Evolutionary conservation across 345 rosid species (phyloP).

Genomic region (Populus ilicifolia): DNA sequence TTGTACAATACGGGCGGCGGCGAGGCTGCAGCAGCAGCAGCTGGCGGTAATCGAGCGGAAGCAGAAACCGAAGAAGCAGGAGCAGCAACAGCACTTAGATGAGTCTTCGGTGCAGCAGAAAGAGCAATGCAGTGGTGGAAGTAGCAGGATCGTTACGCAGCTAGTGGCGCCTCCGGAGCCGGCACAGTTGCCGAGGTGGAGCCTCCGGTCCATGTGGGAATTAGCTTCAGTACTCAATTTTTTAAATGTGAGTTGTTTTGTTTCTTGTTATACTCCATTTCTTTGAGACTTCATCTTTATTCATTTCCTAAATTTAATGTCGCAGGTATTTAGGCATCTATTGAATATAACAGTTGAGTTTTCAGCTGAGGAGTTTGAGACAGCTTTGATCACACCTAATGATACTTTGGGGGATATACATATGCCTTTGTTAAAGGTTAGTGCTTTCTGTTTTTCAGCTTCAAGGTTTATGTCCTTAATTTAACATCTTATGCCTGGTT

Average conservation of each 20-base stretch:
- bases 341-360: slow-evolving; percentile 81
- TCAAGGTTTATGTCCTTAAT: not conserved
- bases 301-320: not conserved
- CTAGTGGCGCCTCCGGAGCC: slow-evolving; percentile 76
- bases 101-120: slow-evolving; percentile 35
- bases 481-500: not conserved
- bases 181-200: slow-evolving; percentile 88
- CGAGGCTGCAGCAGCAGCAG: slow-evolving; percentile 63
- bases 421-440: slow-evolving; percentile 92
- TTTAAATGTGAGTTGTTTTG: slow-evolving; percentile 71
- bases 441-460: slow-evolving; percentile 29
- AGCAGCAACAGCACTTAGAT: slow-evolving; percentile 28
- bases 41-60: slow-evolving; percentile 55
- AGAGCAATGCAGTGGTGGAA: slow-evolving; percentile 50
- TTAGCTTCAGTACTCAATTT: slow-evolving; percentile 92
- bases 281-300: slow-evolving; percentile 6
- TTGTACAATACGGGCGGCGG: slow-evolving; percentile 81
- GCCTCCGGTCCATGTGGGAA: slow-evolving; percentile 97
- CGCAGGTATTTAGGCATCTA: slow-evolving; percentile 80
- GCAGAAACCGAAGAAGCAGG: slow-evolving; percentile 53
- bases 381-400: slow-evolving; percentile 82
- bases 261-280: slow-evolving; percentile 12
- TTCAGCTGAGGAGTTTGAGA: slow-evolving; percentile 95
- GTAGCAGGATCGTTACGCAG: slow-evolving; percentile 64
- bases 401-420: slow-evolving; percentile 90